Evolutionary conservation across 225 moss, liverwort and hornwort genomes (phyloP).

Genomic region (Antitrichia curtipendula): DNA sequence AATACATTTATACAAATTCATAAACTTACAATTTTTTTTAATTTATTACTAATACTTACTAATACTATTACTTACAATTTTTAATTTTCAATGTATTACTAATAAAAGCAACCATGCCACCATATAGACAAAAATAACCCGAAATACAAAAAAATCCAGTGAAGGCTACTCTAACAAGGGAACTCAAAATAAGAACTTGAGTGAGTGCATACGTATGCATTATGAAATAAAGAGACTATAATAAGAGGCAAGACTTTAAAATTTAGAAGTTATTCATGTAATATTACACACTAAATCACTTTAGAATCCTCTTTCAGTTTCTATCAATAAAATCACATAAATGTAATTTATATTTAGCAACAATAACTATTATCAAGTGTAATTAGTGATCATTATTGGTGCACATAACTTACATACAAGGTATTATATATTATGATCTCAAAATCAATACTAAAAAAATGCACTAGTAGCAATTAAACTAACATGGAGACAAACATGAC

Average conservation of each 20-base stretch:
- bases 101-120: background rate
- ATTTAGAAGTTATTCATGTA: background rate
- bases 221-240: background rate
- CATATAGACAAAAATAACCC: too few relatives aligned
- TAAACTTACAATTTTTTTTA: background rate
- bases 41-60: too few relatives aligned
- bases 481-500: too few relatives aligned
- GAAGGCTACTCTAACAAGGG: rapidly evolving
- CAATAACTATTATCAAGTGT: background rate
- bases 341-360: background rate
- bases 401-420: background rate
- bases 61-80: too few relatives aligned
- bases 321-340: too few relatives aligned
- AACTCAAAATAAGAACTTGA: background rate
- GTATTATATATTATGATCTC: background rate
- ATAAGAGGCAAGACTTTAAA: background rate
- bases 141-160: too few relatives aligned
- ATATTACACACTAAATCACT: background rate
- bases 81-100: background rate
- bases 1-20: too few relatives aligned
- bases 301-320: background rate
- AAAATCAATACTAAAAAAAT: too few relatives aligned
- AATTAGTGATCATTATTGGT: background rate
- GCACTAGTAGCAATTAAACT: too few relatives aligned
- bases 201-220: rapidly evolving